Base-by-base conservation (phyloP, 1,284 basidiomycete genomes). In the Boletellus deceptivus region DNA sequence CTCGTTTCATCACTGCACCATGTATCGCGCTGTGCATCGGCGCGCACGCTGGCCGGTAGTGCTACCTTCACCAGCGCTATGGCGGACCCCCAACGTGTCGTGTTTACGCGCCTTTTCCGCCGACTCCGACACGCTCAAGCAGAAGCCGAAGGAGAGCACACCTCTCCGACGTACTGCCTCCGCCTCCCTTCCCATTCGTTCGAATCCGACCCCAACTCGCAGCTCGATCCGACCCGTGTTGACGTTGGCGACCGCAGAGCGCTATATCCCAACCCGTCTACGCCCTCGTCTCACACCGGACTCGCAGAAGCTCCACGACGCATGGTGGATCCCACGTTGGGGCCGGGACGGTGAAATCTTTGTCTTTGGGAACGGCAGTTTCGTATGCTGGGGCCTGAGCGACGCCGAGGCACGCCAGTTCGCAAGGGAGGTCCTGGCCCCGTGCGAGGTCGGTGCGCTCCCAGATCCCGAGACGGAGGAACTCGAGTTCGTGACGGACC, bases 401-500 rank as follows among this genome's bases (percentile, higher is more conserved):
- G 89, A 93, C 68, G 77, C 77, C n/a, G 89, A 89, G 43, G 91
- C 88, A 1, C 73, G 72, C 48, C 73, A 71, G 48, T 94, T 94
- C 64, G 78, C 83, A 29, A 68, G 70, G 18, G 76, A 89, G 41
- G 76, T 92, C 10, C 75, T 93, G 42, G 67, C 75, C 37, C 73
- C 70, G 31, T 73, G 77, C 6, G 83, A 91, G 68, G 69, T 90
- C 2, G 79, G 76, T 1, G 75, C 78, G 2, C 71, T 93, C 46
- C 75, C 69, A 36, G 89, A 90, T 48, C 75, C 82, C 25, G 91
- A 95, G 73, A 89, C 89, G 18, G 92, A 95, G 63, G 91, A 93
- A 59, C 77, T 94, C 34, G 92, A 95, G 64, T 95, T 93, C 70
- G 89, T 93, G 8, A 86, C 88, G 22, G 92, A 95, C 70, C 88